These are phyloP conservation scores for Aspergillus quadrilineatus DNA, from an alignment of 2,329 filamentous ascomycete genomes.

Conservation along the genomic window DNA sequence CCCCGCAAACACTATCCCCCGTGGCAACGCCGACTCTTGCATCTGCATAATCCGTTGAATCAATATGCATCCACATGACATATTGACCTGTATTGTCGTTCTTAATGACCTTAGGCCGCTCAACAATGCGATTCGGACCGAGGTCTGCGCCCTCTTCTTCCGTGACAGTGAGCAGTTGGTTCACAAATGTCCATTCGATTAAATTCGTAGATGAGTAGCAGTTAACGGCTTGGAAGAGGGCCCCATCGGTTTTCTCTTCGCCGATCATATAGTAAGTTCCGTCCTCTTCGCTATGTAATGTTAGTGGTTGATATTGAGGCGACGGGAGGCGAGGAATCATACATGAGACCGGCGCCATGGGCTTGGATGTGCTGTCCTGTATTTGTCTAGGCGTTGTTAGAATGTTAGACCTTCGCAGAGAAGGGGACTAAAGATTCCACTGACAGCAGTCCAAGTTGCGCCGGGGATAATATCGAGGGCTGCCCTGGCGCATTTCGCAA, in stretches of 20 bases:
- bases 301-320: not conserved
- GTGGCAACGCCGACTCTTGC: slow-evolving; percentile 66
- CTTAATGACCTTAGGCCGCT: slow-evolving; percentile 68
- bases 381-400: slow-evolving; percentile 19
- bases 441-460: slow-evolving; percentile 48
- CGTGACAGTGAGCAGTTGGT: slow-evolving; percentile 55
- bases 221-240: slow-evolving; percentile 63
- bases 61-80: slow-evolving; percentile 70
- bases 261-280: slow-evolving; percentile 66
- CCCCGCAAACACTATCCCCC: slow-evolving; percentile 56
- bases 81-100: slow-evolving; percentile 64
- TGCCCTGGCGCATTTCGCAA: not conserved
- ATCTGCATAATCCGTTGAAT: slow-evolving; percentile 60
- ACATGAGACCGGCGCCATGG: slow-evolving; percentile 57
- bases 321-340: not conserved
- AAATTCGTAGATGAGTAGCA: slow-evolving; percentile 61
- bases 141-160: slow-evolving; percentile 55
- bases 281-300: slow-evolving; percentile 50
- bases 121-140: slow-evolving; percentile 62
- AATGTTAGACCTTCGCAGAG: not conserved
- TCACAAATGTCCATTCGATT: slow-evolving; percentile 63
- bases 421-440: not conserved
- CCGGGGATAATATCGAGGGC: slow-evolving; percentile 33
- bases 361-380: slow-evolving; percentile 62
- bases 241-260: slow-evolving; percentile 66